A percentile compares a stretch with the other conserved stretches of the same genome.
Evolutionary conservation across 1,284 basidiomycete genomes (phyloP).

Genomic region (Rhodotorula sp.): DNA sequence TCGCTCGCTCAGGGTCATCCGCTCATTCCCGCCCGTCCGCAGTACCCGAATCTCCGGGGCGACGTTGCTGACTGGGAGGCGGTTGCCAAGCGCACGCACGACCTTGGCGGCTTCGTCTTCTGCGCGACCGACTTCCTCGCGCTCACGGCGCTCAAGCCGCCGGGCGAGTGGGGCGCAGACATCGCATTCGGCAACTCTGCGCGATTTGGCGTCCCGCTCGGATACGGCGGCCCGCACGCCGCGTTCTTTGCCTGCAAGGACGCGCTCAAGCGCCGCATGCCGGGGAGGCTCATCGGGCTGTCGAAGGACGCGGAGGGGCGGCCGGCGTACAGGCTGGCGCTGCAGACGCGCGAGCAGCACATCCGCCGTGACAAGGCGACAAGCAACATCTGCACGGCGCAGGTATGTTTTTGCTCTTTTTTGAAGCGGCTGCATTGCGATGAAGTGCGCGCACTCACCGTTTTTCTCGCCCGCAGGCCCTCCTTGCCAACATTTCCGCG

Average conservation of each 20-base stretch:
- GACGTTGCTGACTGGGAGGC: constrained; percentile 73
- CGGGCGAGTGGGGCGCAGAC: constrained; percentile 98
- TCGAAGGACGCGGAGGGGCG: constrained; percentile 82
- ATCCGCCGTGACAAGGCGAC: constrained; percentile 89
- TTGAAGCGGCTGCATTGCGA: neutral
- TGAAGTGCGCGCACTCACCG: neutral
- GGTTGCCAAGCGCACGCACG: constrained; percentile 71
- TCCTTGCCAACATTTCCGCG: constrained; percentile 94
- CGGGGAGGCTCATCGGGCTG: constrained; percentile 87
- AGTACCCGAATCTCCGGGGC: constrained; percentile 81
- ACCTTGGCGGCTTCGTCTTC: constrained; percentile 73
- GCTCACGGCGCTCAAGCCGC: constrained; percentile 88
- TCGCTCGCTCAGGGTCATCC: constrained; percentile 54
- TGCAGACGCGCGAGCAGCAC: constrained; percentile 96
- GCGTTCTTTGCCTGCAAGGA: constrained; percentile 91
- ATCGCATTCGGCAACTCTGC: constrained; percentile 93
- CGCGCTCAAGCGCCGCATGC: constrained; percentile 93
- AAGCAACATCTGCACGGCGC: constrained; percentile 32
- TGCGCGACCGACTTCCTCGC: constrained; percentile 92
- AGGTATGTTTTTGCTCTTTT: constrained; percentile 1
- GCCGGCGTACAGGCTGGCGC: constrained; percentile 85
- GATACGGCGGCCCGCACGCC: constrained; percentile 54
- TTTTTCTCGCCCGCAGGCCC: constrained; percentile 73
- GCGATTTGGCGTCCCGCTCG: constrained; percentile 72
- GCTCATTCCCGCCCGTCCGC: constrained; percentile 4